Evolutionary conservation across 371 early-diverging fungal species (phyloP).

Genomic region (Mortierella sp.): DNA sequence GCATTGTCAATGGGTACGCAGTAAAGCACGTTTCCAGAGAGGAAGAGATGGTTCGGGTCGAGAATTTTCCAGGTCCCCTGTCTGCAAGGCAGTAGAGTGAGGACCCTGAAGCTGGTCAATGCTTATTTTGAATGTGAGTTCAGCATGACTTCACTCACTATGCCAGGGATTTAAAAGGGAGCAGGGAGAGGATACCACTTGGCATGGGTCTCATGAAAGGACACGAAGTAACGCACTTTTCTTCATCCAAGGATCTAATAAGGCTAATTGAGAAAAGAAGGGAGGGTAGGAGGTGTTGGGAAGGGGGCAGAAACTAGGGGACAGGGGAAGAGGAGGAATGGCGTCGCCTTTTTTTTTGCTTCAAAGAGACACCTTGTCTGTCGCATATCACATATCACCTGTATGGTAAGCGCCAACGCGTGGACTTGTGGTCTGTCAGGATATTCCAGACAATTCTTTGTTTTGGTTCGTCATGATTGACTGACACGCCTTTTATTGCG

Average conservation of each 20-base stretch:
- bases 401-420: not conserved
- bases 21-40: no score
- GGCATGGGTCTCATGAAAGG: not conserved
- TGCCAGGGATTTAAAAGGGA: not conserved
- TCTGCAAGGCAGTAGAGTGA: not conserved
- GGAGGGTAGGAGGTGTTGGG: not conserved
- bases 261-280: not conserved
- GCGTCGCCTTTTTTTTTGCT: not conserved
- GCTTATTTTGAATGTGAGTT: not conserved
- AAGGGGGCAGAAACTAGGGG: not conserved
- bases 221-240: not conserved
- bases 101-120: not conserved
- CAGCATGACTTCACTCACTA: not conserved
- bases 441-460: constrained; percentile 10
- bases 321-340: not conserved
- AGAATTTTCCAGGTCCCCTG: no score
- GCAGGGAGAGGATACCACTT: no score
- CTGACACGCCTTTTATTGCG: not conserved
- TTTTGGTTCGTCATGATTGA: not conserved
- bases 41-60: no score
- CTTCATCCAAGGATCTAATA: not conserved
- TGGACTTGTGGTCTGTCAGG: not conserved
- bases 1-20: no score
- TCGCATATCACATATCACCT: not conserved
- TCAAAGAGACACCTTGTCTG: no score